phyloP scores from a whole-genome alignment of 441 rosid genomes.

The Breynia disticha region DNA sequence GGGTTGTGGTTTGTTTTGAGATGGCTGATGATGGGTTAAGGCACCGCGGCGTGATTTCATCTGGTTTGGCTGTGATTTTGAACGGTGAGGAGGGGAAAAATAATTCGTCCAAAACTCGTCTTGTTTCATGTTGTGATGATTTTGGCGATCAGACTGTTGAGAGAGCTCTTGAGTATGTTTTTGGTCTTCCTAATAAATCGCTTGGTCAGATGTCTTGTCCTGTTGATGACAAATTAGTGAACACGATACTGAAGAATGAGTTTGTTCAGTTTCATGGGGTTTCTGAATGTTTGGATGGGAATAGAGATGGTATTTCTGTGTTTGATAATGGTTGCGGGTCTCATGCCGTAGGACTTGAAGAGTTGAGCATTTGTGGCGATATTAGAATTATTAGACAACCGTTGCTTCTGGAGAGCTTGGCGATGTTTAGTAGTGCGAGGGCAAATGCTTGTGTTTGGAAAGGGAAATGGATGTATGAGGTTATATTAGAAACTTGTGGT shows the following conservation, averaged over 20 bases:
- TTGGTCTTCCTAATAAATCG: conserved; percentile 59
- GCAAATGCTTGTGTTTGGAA: conserved; percentile 87
- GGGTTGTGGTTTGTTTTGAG: too few relatives aligned
- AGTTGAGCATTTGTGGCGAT: conserved; percentile 71
- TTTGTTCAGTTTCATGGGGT: conserved; percentile 28
- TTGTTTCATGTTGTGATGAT: conserved; percentile 70
- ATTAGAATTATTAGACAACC: conserved; percentile 55
- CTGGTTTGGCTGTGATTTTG: conserved; percentile 87
- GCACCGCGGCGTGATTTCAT: conserved; percentile 59
- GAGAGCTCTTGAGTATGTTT: conserved; percentile 71
- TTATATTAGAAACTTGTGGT: conserved; percentile 78
- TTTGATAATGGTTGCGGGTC: conserved; percentile 38
- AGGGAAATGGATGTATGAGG: conserved; percentile 99
- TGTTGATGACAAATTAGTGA: conserved; percentile 37
- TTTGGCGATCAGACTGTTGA: conserved; percentile 67
- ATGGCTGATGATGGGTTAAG: conserved; percentile 86
- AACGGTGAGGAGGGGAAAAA: conserved; percentile 55
- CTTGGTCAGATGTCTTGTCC: conserved; percentile 40
- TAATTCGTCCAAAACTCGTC: conserved; percentile 40
- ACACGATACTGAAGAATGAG: conserved; percentile 44
- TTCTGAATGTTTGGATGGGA: conserved; percentile 19
- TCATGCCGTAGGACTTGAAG: conserved; percentile 53
- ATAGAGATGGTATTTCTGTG: conserved; percentile 52
- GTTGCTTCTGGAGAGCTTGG: conserved; percentile 77
- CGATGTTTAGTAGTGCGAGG: conserved; percentile 83